Evolutionary conservation across 1,139 yeast species (phyloP).

Genomic region (Debaryomycetaceae sp.): DNA sequence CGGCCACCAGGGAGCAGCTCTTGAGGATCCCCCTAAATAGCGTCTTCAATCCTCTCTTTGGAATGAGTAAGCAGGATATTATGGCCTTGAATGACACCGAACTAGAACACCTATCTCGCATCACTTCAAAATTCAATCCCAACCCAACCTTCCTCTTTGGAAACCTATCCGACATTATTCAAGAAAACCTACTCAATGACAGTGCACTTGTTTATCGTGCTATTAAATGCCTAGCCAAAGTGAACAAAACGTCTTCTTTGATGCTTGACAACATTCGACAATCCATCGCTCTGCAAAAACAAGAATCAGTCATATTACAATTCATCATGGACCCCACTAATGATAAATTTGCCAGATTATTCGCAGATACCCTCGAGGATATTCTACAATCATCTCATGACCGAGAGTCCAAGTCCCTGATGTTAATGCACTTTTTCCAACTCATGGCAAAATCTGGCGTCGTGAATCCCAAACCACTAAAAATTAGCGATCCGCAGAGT

Average conservation of each 20-base stretch:
- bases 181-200: constrained; percentile 17
- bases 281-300: constrained; percentile 10
- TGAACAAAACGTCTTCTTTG: no score
- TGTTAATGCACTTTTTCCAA: constrained; percentile 15
- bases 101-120: constrained; percentile 14
- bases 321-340: constrained; percentile 15
- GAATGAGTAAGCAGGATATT: constrained; percentile 18
- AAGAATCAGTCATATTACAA: constrained; percentile 20
- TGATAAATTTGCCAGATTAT: constrained; percentile 7
- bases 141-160: constrained; percentile 22
- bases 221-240: no score
- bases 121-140: constrained; percentile 14
- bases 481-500: constrained; percentile 11
- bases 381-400: constrained; percentile 6
- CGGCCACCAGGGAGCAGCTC: not conserved
- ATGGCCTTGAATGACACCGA: constrained; percentile 11
- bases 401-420: constrained; percentile 7
- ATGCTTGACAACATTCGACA: constrained; percentile 1
- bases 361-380: constrained; percentile 11
- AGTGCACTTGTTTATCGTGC: constrained; percentile 10
- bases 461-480: constrained; percentile 15
- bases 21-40: constrained; percentile 10
- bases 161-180: constrained; percentile 19
- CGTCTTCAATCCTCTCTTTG: constrained; percentile 24
- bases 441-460: constrained; percentile 12